Evolutionary conservation across 805 yeast genomes (phyloP), one percentile per base, ranked within the genome.

Genomic region (Wickerhamiella azymoides): DNA sequence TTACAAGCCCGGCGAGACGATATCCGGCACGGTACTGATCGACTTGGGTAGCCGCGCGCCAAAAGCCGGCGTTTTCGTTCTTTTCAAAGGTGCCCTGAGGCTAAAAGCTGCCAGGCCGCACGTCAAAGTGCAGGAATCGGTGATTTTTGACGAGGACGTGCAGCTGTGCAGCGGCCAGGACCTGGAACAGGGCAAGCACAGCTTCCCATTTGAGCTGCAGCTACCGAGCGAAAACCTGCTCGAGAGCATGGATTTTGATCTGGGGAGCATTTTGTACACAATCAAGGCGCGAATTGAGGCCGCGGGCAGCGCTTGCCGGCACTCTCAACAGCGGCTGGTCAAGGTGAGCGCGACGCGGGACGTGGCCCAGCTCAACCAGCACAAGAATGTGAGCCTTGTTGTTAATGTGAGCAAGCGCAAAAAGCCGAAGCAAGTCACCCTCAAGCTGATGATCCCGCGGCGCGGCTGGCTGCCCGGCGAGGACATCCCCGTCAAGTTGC

Each of bases 401-500:
- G 70, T 86, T 42, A 77, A 74, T 51, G 37, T 40, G 13, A 32
- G 38, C 14, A 73, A 77, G 57, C 51, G 66, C 55, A 56, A 63
- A 61, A 50, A 61, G 62, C 36, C 58, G 53, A 49, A 68, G 16
- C 28, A 41, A 28, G 42, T 42, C 2, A 13, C 28, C 6, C 59
- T 57, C 35, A 56, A 67, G 3, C 72, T 77, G 6, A 67, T 68
- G 25, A 49, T 72, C 5, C 71, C 84, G 1, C 71, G 72, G 36
- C 66, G 79, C 35, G 96, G 96, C 0, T 85, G 71, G 56, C 63
- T 83, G 1, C 69, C 86, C 27, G 95, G 95, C 19, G 96, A 86
- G 57, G 58, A 71, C 1, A 74, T 88, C 0, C 92, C 94, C 0
- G 72, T 88, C 10, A 78, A 76, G 54, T 64, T 88, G 26, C 62